phyloP scores from a whole-genome alignment of 208 protist genomes.

The Acanthamoeba polyphaga region DNA sequence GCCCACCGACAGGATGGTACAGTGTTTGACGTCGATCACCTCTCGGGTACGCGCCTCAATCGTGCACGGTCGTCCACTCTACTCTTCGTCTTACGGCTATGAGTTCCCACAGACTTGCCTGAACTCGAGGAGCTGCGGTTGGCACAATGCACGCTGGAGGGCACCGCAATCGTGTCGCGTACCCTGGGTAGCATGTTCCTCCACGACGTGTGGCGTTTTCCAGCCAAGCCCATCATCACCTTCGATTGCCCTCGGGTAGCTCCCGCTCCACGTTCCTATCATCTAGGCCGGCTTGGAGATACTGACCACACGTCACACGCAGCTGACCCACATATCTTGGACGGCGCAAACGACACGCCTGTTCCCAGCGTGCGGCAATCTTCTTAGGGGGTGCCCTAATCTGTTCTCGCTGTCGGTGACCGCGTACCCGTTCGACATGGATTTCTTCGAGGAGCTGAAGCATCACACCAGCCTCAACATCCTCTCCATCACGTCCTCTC shows the following conservation, averaged over 20 bases:
- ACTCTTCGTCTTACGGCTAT: not conserved
- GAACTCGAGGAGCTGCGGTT: slow-evolving; percentile 6
- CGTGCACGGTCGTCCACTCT: too few species aligned
- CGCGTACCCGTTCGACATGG: not conserved
- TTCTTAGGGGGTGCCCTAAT: slow-evolving; percentile 20
- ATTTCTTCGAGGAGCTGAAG: slow-evolving; percentile 60
- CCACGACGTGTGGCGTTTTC: slow-evolving; percentile 22
- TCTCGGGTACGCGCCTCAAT: not conserved
- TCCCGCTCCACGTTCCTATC: not conserved
- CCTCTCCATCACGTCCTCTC: not conserved
- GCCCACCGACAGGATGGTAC: slow-evolving; percentile 4
- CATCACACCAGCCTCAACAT: not conserved
- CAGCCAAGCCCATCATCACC: slow-evolving; percentile 9
- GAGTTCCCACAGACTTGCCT: not conserved
- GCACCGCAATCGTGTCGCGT: not conserved
- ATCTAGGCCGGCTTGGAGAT: not conserved
- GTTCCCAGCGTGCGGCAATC: not conserved
- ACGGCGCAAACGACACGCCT: not conserved
- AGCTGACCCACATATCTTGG: slow-evolving; percentile 17
- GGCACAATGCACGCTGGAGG: slow-evolving; percentile 5
- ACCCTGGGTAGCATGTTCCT: not conserved
- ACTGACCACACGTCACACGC: not conserved
- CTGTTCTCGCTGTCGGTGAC: slow-evolving; percentile 28
- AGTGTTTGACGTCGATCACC: slow-evolving; percentile 6
- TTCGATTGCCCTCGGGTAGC: not conserved